Evolutionary conservation across 2,329 filamentous ascomycete species (phyloP), one percentile per base, ranked within the genome.

Genomic region (Hymenoscyphus infarciens): DNA sequence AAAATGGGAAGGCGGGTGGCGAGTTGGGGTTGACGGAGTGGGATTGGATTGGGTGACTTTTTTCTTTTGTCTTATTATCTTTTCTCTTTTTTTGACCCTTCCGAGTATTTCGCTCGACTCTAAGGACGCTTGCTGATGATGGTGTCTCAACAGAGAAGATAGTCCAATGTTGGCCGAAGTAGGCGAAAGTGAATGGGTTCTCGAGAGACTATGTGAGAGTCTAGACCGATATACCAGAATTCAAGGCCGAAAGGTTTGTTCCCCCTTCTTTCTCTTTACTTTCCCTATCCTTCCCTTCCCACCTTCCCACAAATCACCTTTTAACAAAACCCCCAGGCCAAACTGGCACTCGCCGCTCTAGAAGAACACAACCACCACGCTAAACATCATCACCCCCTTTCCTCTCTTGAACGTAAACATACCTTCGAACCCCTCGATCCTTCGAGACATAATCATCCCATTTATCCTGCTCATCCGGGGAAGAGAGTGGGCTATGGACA

Each of bases 201-300:
- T 91, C 1, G 83, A 88, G 71, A 79, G 86, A 38, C 74, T 90
- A 13, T 87, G 84, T 70, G 86, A 89, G 74, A 88, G 86, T 71
- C 72, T 91, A 70, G 74, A 74, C 64, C 66, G 76, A 22, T 78
- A 77, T 64, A 75, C 72, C 8, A 68, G 68, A 61, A 68, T 66
- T 35, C 72, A 73, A 59, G 69, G 66, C 38, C 60, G 45, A 56
- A 59, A 67, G 56, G 70, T 73, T 67, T 49, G 66, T 64, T 59
- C 35, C 19, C 29, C 16, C 25, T 27, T 27, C 25, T 27, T 27
- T 27, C 25, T 27, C n/a, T 25, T 25, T 6, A 35, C 16, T 45
- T 29, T 29, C 22, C 11, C 29, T 15, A 11, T 16, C n/a, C n/a
- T 49, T 3, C 8, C 42, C 19, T 27, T 25, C 22, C 7, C 13